Percentiles rank a stretch among this genome's conserved stretches.
phyloP scores from a whole-genome alignment of 23 red algal genomes.

The Gracilariopsis chorda region DNA sequence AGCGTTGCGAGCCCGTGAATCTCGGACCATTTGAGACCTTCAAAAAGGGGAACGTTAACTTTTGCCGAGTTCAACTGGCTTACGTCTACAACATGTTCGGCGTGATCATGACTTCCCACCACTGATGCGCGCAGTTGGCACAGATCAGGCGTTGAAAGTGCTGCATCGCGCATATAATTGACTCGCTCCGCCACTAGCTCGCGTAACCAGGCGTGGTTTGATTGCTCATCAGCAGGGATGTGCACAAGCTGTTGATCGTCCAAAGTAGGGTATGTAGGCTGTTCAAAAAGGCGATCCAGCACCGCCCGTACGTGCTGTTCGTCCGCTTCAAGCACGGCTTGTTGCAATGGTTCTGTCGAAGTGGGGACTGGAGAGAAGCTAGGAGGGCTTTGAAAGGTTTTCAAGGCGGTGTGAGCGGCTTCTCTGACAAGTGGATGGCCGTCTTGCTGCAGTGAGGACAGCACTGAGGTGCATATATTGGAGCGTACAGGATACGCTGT shows the following conservation, averaged over 20 bases:
- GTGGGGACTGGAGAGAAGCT: not conserved
- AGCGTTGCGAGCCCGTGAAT: conserved; percentile 42
- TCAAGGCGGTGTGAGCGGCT: conserved; percentile 13
- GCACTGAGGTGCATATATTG: conserved; percentile 1
- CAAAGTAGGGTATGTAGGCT: not conserved
- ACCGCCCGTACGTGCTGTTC: not conserved
- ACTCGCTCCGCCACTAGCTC: conserved; percentile 24
- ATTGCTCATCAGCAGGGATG: not conserved
- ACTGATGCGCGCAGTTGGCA: not conserved
- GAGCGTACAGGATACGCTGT: not conserved
- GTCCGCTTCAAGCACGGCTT: not conserved
- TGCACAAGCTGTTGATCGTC: not conserved
- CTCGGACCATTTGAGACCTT: conserved; percentile 27
- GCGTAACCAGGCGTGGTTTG: not conserved
- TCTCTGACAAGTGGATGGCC: not conserved
- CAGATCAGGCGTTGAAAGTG: conserved; percentile 26
- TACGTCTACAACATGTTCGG: not conserved
- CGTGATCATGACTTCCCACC: not conserved
- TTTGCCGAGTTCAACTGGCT: not conserved
- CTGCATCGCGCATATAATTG: conserved; percentile 14
- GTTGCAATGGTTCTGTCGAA: not conserved
- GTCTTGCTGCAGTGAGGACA: not conserved
- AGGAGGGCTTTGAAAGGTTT: not conserved
- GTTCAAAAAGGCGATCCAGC: conserved; percentile 23
- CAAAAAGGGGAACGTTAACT: conserved; percentile 15